Base-by-base conservation (phyloP, 371 early-diverging fungal genomes). In the Mucor saturninus region DNA sequence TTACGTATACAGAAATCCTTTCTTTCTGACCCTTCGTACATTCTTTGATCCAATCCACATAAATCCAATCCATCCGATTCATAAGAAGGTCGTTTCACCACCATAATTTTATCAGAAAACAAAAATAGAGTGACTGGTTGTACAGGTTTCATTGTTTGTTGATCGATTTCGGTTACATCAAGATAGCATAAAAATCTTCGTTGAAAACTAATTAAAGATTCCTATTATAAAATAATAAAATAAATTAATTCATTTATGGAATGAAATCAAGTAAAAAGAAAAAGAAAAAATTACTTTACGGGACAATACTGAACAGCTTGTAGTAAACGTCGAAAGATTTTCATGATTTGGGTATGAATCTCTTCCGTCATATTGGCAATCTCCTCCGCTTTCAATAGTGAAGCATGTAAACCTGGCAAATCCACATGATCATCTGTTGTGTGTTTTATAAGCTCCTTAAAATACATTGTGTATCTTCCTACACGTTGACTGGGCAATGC, bases 311-410 rank as follows among this genome's bases (percentile, higher is more conserved):
- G 69, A 49, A 72, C 64, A 11, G 68, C 57, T 30, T 60, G 61
- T 15, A 68, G 40, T 6, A 72, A 43, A 1, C 56, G 49, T 28
- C 61, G 61, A 54, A 68, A 72, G 30, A 72, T 64, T 46, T 71
- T 76, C 59, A 75, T 75, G n/a, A 73, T 45, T 52, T 75, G 73
- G 1, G 77, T 76, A 48, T 75, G 69, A 38, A 65, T 66, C 29
- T 80, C 77, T 32, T 80, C 80, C 11, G 64, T 71, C 75, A 80
- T 73, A 6, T 57, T 75, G 29, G 80, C 80, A 42, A 80, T 76
- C 35, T 72, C 67, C 7, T 65, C 62, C 5, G 70, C 65, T 48
- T 73, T 76, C 14, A 61, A 39, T 14, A 64, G 66, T 9, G 80
- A 75, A 14, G 48, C 54, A 39, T 52, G 69, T 35, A 80, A 63